Evolutionary conservation across 2,329 filamentous ascomycete species (phyloP).

Genomic region (Diaporthe sp.): DNA sequence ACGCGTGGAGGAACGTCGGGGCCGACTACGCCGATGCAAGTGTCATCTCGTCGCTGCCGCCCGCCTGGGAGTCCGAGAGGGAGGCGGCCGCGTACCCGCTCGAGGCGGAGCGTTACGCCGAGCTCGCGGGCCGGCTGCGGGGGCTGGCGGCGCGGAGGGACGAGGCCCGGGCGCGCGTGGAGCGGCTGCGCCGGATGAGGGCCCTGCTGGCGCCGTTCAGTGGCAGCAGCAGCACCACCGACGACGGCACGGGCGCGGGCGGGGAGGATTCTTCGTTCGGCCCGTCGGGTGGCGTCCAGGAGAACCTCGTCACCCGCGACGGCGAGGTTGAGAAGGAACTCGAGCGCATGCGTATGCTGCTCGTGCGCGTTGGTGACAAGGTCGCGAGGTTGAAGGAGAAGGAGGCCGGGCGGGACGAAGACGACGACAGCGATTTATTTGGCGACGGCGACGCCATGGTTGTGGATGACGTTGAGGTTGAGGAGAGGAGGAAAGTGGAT

Average conservation of each 20-base stretch:
- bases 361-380: conserved; percentile 69
- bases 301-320: conserved; percentile 75
- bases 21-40: conserved; percentile 59
- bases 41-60: conserved; percentile 61
- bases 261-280: conserved; percentile 36
- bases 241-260: not conserved
- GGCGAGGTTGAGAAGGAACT: conserved; percentile 76
- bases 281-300: conserved; percentile 63
- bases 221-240: conserved; percentile 37
- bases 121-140: conserved; percentile 62
- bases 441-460: conserved; percentile 42
- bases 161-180: conserved; percentile 52
- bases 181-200: conserved; percentile 62
- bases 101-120: conserved; percentile 65
- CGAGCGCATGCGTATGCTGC: conserved; percentile 73
- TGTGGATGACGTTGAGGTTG: conserved; percentile 52
- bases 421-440: conserved; percentile 30
- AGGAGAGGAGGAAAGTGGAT: conserved; percentile 58
- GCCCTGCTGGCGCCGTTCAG: conserved; percentile 64
- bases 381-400: conserved; percentile 55
- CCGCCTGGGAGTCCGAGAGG: conserved; percentile 57
- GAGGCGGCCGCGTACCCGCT: conserved; percentile 55
- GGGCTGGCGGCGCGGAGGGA: conserved; percentile 61
- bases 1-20: conserved; percentile 53
- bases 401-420: conserved; percentile 10